Conservation (phyloP, 2,329 filamentous ascomycete genomes). For the Aureobasidium sp. region DNA sequence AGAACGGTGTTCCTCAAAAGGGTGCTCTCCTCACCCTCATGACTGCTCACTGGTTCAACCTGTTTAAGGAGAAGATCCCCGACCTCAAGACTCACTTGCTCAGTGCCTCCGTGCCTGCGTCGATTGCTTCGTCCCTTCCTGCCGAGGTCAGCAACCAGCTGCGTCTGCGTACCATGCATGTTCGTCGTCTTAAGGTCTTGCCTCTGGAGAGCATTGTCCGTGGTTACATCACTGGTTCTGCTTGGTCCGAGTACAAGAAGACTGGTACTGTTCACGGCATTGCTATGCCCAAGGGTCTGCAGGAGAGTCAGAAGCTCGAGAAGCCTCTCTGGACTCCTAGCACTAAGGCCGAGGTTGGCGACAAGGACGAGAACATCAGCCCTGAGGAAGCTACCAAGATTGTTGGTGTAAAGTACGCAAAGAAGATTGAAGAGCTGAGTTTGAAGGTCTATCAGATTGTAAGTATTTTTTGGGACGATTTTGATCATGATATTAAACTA, state of each 20-base stretch:
- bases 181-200: constrained; percentile 65
- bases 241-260: constrained; percentile 71
- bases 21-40: constrained; percentile 61
- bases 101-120: constrained; percentile 51
- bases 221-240: constrained; percentile 81
- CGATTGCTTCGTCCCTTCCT: constrained; percentile 48
- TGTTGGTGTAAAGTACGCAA: constrained; percentile 58
- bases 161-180: constrained; percentile 66
- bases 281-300: constrained; percentile 57
- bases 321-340: constrained; percentile 69
- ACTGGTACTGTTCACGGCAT: constrained; percentile 76
- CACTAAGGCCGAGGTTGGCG: constrained; percentile 74
- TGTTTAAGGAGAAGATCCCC: constrained; percentile 52
- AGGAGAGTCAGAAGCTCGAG: constrained; percentile 63
- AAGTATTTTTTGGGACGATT: constrained; percentile 20
- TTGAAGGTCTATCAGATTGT: constrained; percentile 56
- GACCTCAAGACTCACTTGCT: constrained; percentile 58
- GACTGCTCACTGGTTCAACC: constrained; percentile 61
- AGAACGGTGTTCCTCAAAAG: constrained; percentile 66
- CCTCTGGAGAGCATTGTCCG: constrained; percentile 81
- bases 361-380: constrained; percentile 80
- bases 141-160: constrained; percentile 26
- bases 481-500: background rate
- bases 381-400: constrained; percentile 57
- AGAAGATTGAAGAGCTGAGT: constrained; percentile 57